phyloP scores from a whole-genome alignment of 1,284 basidiomycete species.

The Sporisorium exsertum region DNA sequence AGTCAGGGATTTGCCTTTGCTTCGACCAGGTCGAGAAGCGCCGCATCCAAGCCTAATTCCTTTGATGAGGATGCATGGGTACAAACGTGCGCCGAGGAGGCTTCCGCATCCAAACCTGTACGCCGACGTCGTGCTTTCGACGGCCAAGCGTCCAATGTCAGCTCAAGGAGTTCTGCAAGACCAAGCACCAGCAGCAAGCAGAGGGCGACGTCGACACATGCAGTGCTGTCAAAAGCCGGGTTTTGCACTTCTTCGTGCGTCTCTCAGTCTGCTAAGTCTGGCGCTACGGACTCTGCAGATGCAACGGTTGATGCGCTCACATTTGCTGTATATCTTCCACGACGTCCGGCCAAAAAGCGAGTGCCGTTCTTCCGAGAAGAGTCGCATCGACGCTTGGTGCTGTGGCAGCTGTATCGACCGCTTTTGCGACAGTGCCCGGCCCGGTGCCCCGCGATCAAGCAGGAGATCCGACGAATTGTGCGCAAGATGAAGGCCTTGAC shows the following conservation, averaged over 20 bases:
- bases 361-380: slow-evolving; percentile 45
- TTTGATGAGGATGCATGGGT: slow-evolving; percentile 47
- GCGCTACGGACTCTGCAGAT: neutral
- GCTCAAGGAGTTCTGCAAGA: slow-evolving; percentile 13
- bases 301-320: neutral
- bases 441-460: slow-evolving; percentile 17
- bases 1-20: slow-evolving; percentile 5
- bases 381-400: slow-evolving; percentile 32
- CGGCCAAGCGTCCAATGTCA: neutral
- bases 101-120: slow-evolving; percentile 11
- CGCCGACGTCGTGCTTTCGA: slow-evolving; percentile 7
- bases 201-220: slow-evolving; percentile 3
- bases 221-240: slow-evolving; percentile 20
- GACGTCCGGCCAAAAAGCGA: slow-evolving; percentile 20
- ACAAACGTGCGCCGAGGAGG: slow-evolving; percentile 45
- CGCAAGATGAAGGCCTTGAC: slow-evolving; percentile 29
- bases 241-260: slow-evolving; percentile 10
- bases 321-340: slow-evolving; percentile 18
- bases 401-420: slow-evolving; percentile 52
- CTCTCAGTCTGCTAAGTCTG: too few relatives aligned
- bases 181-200: neutral
- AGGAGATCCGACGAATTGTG: slow-evolving; percentile 20
- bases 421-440: slow-evolving; percentile 40
- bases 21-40: slow-evolving; percentile 18
- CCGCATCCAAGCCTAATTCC: slow-evolving; percentile 2